Conservation (phyloP, 192 early-diverging fungal genomes). For the Cetraspora pellucida region DNA sequence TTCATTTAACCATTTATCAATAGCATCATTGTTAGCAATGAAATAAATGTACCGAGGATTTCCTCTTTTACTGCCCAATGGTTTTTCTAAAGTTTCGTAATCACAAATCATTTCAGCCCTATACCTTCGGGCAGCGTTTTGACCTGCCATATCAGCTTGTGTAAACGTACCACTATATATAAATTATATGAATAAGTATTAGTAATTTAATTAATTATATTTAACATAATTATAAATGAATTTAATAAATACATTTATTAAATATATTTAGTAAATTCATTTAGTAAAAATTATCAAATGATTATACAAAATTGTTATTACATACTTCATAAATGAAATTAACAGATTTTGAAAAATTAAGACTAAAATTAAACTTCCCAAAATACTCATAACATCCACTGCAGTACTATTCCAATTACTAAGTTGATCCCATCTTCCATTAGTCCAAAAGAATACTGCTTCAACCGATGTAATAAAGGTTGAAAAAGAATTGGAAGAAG, state of each 20-base stretch:
- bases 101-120: constrained; percentile 8
- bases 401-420: constrained; percentile 12
- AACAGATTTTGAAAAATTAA: constrained; percentile 20
- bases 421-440: constrained; percentile 29
- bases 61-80: neutral
- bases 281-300: neutral
- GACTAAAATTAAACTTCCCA: constrained; percentile 3
- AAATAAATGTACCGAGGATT: constrained; percentile 14
- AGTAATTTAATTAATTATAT: neutral
- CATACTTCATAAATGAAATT: constrained; percentile 18
- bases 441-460: constrained; percentile 24
- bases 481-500: constrained; percentile 1
- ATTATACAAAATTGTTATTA: too few relatives aligned
- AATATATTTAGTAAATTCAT: too few relatives aligned
- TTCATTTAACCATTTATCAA: neutral
- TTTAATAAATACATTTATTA: too few relatives aligned
- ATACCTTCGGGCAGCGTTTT: neutral
- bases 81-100: constrained; percentile 8
- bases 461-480: neutral
- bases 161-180: neutral
- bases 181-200: neutral
- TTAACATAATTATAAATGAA: neutral
- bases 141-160: neutral
- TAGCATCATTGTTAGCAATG: neutral
- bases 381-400: constrained; percentile 7